Evolutionary conservation across 805 yeast genomes (phyloP).

Genomic region (Wickerhamiella nectarea): DNA sequence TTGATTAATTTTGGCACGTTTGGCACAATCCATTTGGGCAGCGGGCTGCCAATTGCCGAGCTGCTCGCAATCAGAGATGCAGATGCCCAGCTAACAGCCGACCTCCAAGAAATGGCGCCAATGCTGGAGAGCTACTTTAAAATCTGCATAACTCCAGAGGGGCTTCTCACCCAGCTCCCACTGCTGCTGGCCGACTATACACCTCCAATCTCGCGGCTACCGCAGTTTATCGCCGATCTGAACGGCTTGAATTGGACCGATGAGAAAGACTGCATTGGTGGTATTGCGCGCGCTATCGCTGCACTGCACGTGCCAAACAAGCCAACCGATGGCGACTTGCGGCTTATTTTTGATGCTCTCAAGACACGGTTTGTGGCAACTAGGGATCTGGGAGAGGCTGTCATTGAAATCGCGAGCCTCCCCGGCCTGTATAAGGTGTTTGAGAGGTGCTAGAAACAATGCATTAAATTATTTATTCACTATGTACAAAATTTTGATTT

Average conservation of each 20-base stretch:
- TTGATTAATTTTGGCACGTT: conserved; percentile 68
- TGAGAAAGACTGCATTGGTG: conserved; percentile 57
- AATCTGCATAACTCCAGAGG: conserved; percentile 28
- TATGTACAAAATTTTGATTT: conserved; percentile 9
- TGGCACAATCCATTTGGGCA: conserved; percentile 40
- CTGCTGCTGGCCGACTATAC: conserved; percentile 45
- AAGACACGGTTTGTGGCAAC: conserved; percentile 56
- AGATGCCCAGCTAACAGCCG: background rate
- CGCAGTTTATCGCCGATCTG: conserved; percentile 50
- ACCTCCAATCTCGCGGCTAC: conserved; percentile 52
- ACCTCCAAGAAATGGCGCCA: conserved; percentile 41
- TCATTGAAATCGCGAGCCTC: conserved; percentile 75
- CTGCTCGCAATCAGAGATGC: conserved; percentile 25
- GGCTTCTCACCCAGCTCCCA: conserved; percentile 38
- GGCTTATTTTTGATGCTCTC: conserved; percentile 47
- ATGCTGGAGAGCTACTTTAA: conserved; percentile 77
- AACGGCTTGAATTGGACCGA: conserved; percentile 44
- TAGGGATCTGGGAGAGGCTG: conserved; percentile 34
- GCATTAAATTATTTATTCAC: no score
- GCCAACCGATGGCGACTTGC: conserved; percentile 25
- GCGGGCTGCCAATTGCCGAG: conserved; percentile 27
- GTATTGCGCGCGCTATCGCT: conserved; percentile 55
- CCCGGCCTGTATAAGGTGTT: conserved; percentile 87
- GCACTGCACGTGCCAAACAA: conserved; percentile 56
- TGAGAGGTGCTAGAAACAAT: conserved; percentile 80